Evolutionary conservation across 495 filamentous ascomycete species (phyloP).

Genomic region (Talaromyces adpressus): DNA sequence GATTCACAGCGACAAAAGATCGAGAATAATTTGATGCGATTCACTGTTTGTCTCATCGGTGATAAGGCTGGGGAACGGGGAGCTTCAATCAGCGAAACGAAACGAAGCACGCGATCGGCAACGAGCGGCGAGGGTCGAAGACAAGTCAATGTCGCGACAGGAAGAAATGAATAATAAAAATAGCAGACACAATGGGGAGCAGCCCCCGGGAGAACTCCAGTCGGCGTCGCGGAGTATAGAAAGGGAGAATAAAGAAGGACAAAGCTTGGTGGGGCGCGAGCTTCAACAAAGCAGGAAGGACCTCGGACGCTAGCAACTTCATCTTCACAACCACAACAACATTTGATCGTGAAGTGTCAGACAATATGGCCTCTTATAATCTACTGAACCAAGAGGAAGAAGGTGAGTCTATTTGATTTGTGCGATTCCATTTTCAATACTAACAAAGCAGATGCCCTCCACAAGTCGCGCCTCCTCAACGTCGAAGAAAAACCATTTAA

Average conservation of each 20-base stretch:
- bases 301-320: background rate
- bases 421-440: background rate
- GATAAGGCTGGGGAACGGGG: constrained; percentile 4
- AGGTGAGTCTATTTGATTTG: constrained; percentile 24
- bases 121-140: background rate
- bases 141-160: background rate
- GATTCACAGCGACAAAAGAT: background rate
- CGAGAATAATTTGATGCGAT: background rate
- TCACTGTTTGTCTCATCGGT: background rate
- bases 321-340: background rate
- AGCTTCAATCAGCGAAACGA: constrained; percentile 5
- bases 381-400: constrained; percentile 45
- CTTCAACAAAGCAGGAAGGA: background rate
- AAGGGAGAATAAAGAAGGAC: background rate
- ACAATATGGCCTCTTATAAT: constrained; percentile 39
- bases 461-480: constrained; percentile 82
- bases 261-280: constrained; percentile 1
- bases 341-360: background rate
- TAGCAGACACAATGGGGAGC: background rate
- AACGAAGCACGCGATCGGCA: background rate
- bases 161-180: background rate
- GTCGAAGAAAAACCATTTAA: constrained; percentile 93
- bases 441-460: constrained; percentile 59
- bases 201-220: background rate
- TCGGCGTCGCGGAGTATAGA: background rate